Evolutionary conservation across 805 yeast species (phyloP).

Genomic region (Candida verbasci): DNA sequence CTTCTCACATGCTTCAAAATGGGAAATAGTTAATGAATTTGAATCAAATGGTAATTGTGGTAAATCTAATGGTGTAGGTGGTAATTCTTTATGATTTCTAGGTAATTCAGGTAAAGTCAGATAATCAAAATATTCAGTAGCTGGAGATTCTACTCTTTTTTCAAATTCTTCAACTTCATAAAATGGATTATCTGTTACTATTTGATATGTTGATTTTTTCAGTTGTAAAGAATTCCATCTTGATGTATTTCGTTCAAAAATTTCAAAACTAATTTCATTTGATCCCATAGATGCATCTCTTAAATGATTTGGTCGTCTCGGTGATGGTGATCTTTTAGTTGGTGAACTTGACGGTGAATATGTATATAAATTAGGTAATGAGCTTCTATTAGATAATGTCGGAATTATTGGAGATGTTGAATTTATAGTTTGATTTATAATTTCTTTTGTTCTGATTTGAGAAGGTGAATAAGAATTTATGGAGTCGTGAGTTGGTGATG

Average conservation of each 20-base stretch:
- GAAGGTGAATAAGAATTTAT: constrained; percentile 7
- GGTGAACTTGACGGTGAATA: constrained; percentile 3
- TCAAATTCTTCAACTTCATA: constrained; percentile 8
- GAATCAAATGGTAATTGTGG: constrained; percentile 59
- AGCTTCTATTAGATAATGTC: constrained; percentile 3
- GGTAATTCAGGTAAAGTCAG: constrained; percentile 29
- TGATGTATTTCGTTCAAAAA: constrained; percentile 3
- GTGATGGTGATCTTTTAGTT: constrained; percentile 4
- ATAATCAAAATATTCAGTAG: constrained; percentile 26
- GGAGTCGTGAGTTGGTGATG: too few relatives aligned
- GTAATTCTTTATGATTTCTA: constrained; percentile 25
- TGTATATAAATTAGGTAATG: constrained; percentile 1
- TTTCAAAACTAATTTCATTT: background rate
- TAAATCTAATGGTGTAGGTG: constrained; percentile 42
- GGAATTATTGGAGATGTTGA: constrained; percentile 5
- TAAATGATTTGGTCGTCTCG: constrained; percentile 3
- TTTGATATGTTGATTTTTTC: constrained; percentile 6
- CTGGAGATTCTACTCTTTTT: constrained; percentile 16
- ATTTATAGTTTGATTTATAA: constrained; percentile 2
- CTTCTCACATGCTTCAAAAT: constrained; percentile 43
- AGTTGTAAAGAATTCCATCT: constrained; percentile 10
- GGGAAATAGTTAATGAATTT: constrained; percentile 39
- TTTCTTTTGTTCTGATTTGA: constrained; percentile 5
- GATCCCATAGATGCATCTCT: background rate
- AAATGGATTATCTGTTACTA: constrained; percentile 9